phyloP scores from a whole-genome alignment of 2,329 filamentous ascomycete species.

The Capronia americana region DNA sequence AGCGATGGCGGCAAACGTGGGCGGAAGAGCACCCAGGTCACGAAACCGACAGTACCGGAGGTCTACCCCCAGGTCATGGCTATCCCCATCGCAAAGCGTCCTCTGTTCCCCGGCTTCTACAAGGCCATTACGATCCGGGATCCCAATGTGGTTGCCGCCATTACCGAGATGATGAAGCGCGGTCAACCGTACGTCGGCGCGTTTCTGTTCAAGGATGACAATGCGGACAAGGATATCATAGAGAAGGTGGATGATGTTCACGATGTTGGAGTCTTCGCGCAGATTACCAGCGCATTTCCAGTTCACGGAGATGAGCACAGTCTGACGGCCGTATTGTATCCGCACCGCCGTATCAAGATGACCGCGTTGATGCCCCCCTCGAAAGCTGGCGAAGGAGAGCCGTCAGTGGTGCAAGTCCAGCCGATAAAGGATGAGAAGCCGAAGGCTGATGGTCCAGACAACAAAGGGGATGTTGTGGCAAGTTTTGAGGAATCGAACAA shows the following conservation, averaged over 20 bases:
- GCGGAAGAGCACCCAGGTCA: conserved; percentile 71
- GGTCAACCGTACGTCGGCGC: conserved; percentile 97
- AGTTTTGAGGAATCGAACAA: conserved; percentile 88
- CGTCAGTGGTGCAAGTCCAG: conserved; percentile 50
- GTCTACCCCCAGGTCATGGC: conserved; percentile 98
- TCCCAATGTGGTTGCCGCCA: conserved; percentile 85
- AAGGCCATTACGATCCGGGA: conserved; percentile 98
- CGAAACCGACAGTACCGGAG: conserved; percentile 89
- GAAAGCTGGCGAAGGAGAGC: conserved; percentile 43
- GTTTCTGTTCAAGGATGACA: conserved; percentile 96
- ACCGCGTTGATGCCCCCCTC: conserved; percentile 77
- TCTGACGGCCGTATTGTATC: conserved; percentile 92
- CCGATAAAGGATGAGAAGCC: conserved; percentile 57
- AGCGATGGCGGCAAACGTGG: conserved; percentile 73
- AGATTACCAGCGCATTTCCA: conserved; percentile 95
- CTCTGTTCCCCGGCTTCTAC: conserved; percentile 96
- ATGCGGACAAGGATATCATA: conserved; percentile 91
- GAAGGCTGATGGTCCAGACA: conserved; percentile 65
- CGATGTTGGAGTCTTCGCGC: conserved; percentile 94
- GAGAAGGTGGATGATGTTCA: conserved; percentile 89
- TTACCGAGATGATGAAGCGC: conserved; percentile 94
- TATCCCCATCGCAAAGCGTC: conserved; percentile 91
- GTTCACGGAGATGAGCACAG: conserved; percentile 83
- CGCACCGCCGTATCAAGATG: conserved; percentile 91
- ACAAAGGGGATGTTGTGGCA: conserved; percentile 91